These are phyloP conservation scores for Eremochloa ophiuroides DNA, from an alignment of 176 grass and related monocot genomes.

Conservation along the genomic window DNA sequence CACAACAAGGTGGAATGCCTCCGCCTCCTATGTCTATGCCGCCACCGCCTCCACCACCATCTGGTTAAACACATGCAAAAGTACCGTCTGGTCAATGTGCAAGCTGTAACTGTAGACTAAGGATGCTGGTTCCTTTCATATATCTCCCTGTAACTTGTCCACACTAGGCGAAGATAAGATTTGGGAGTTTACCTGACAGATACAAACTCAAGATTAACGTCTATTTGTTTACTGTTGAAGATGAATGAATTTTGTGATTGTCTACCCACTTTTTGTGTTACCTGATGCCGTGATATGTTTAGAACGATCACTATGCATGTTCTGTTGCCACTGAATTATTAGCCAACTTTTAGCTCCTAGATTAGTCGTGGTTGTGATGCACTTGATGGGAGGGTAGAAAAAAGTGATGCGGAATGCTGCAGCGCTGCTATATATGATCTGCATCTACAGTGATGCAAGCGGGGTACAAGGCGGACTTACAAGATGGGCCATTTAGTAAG, in stretches of 20 bases:
- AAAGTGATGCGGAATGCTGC: not conserved
- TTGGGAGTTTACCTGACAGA: not conserved
- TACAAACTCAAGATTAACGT: not conserved
- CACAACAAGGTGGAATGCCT: constrained; percentile 53
- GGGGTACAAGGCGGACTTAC: no score
- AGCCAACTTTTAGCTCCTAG: not conserved
- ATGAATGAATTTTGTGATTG: constrained; percentile 32
- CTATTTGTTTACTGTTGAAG: constrained; percentile 9
- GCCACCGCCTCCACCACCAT: constrained; percentile 28
- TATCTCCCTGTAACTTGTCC: constrained; percentile 27
- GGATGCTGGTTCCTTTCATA: constrained; percentile 15
- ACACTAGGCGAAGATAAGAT: constrained; percentile 1
- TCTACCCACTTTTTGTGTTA: not conserved
- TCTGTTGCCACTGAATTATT: not conserved
- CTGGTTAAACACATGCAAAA: constrained; percentile 24
- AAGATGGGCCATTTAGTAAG: no score
- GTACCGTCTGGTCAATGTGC: constrained; percentile 2
- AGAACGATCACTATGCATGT: not conserved
- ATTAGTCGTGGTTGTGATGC: not conserved
- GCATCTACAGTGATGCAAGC: no score
- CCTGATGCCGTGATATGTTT: not conserved
- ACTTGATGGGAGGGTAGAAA: not conserved
- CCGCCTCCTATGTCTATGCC: constrained; percentile 54
- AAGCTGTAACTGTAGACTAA: constrained; percentile 29
- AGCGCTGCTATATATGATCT: no score